Base-by-base conservation (phyloP, 2,329 filamentous ascomycete species). In the Metarhizium sp. region DNA sequence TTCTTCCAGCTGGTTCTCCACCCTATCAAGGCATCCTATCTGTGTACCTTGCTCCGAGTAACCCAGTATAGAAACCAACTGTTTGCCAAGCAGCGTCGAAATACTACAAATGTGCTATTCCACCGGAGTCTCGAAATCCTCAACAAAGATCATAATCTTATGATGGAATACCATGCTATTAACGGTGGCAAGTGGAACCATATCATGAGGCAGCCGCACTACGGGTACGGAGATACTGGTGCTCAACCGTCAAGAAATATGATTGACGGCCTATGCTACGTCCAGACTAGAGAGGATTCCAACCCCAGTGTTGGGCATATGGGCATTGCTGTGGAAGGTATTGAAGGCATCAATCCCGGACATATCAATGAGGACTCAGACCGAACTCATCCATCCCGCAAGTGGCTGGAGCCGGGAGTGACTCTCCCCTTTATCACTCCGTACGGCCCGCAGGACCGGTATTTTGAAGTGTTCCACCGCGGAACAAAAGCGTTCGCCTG, bases 1-100 rank as follows among this genome's bases (percentile, higher is more conserved):
- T 80, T 82, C 60, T 86, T 83, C 64, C 75, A 87, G 60, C 76
- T 82, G 56, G 73, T 86, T 8, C 72, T 84, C 6, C 81, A 86
- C 54, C 82, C 83, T 0, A 75, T 81, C 50, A 76, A 79, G 40
- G 81, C 82, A 2, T 80, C 76, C 2, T 73, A 76, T n/a, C 78
- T 79, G 40, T 78, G 79, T 56, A 74, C 76, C 18, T 72, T 76
- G 45, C 74, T 78, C 34, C 74, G 73, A 53, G 72, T 78, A 13
- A 73, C 68, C 1, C 69, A 70, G 16, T 76, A 70, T 1, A 71
- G 66, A 38, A 84, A 86, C 58, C 74, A 77, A 30, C 69, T 80
- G 5, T 81, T 80, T 55, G 80, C 77, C 0, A 65, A 69, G 1
- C 81, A 85, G 66, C 74, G 80, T 53, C 74, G 82, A 16, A 84